Conservation (phyloP, 331 rosid genomes). For the Phaseolus coccineus region DNA sequence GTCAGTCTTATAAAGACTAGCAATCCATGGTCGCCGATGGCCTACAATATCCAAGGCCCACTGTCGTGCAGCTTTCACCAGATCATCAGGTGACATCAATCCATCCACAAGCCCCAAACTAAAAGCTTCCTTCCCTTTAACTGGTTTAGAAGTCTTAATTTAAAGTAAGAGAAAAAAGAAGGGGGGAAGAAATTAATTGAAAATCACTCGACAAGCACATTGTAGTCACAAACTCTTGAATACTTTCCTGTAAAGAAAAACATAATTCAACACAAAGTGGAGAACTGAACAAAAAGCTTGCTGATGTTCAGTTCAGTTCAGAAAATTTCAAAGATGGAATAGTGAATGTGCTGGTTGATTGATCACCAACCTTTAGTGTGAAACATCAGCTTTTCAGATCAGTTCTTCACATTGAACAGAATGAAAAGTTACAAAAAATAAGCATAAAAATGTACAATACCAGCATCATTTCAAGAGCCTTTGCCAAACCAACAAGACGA, state of each 20-base stretch:
- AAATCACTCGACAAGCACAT: slow-evolving; percentile 27
- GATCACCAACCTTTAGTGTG: slow-evolving; percentile 7
- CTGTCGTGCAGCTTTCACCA: slow-evolving; percentile 75
- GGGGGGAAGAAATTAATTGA: slow-evolving; percentile 33
- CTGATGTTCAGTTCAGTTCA: background rate
- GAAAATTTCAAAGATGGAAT: background rate
- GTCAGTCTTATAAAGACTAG: slow-evolving; percentile 84
- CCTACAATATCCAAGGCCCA: slow-evolving; percentile 87
- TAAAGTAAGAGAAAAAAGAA: background rate
- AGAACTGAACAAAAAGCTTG: slow-evolving; percentile 43
- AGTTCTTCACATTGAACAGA: slow-evolving; percentile 37
- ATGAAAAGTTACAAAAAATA: slow-evolving; percentile 16
- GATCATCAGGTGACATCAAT: slow-evolving; percentile 66
- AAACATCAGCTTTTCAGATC: slow-evolving; percentile 28
- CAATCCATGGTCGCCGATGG: slow-evolving; percentile 79
- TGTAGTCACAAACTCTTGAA: slow-evolving; percentile 18
- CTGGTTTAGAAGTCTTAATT: slow-evolving; percentile 78
- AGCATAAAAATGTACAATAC: slow-evolving; percentile 50
- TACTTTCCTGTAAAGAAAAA: slow-evolving; percentile 21
- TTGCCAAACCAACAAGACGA: slow-evolving; percentile 95
- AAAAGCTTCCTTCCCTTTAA: slow-evolving; percentile 85
- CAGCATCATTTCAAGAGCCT: slow-evolving; percentile 96
- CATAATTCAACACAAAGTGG: slow-evolving; percentile 34
- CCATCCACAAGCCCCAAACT: slow-evolving; percentile 89
- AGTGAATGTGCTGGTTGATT: background rate